phyloP scores from a whole-genome alignment of 257 asterid species.

The Nicotiana otophora region DNA sequence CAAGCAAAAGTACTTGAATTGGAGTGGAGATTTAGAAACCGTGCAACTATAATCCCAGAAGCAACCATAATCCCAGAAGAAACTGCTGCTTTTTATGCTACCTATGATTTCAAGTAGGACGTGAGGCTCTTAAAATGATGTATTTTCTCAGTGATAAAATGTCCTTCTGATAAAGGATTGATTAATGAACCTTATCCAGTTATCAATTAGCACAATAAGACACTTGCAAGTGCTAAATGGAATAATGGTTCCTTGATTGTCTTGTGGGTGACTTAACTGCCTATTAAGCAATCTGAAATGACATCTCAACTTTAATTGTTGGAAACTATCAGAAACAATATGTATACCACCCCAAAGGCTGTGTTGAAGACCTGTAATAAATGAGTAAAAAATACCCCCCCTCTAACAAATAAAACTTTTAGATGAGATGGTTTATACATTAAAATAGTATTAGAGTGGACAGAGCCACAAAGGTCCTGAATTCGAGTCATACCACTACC shows the following conservation, averaged over 20 bases:
- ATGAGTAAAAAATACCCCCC: not conserved
- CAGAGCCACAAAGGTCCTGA: not conserved
- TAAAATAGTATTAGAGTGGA: not conserved
- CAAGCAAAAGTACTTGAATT: slow-evolving; percentile 8
- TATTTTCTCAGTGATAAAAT: not conserved
- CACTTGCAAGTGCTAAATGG: not conserved
- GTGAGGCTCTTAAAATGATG: not conserved
- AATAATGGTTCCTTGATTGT: not conserved
- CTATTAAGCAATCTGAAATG: not conserved
- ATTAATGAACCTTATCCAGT: not conserved
- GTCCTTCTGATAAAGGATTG: not conserved
- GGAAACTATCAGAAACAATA: not conserved
- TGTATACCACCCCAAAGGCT: not conserved
- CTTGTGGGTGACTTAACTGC: not conserved
- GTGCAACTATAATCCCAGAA: not conserved
- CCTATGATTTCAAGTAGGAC: not conserved
- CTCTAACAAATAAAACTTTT: not conserved
- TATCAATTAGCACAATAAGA: not conserved
- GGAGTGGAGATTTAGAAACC: not conserved
- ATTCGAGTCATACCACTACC: not conserved
- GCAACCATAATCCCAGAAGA: not conserved
- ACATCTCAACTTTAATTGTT: not conserved
- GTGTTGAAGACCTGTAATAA: not conserved
- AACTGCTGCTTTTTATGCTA: not conserved
- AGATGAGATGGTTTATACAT: not conserved